Conservation (phyloP, 331 rosid genomes). For the Erythrophleum ivorense region DNA sequence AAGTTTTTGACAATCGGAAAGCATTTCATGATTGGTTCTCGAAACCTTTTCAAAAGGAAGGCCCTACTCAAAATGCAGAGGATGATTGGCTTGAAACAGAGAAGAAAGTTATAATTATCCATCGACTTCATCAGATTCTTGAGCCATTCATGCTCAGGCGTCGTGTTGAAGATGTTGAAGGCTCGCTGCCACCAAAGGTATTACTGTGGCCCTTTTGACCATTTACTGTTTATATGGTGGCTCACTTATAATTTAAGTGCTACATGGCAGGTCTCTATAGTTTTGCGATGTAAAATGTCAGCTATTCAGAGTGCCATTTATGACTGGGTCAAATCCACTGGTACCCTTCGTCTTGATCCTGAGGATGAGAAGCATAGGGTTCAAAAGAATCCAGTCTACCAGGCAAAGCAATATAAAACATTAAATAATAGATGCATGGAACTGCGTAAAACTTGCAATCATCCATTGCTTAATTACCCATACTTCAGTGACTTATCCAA, state of each 20-base stretch:
- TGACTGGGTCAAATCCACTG: conserved; percentile 97
- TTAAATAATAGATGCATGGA: conserved; percentile 98
- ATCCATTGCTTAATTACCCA: conserved; percentile 92
- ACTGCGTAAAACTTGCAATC: conserved; percentile 96
- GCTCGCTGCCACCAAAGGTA: conserved; percentile 94
- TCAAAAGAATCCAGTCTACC: conserved; percentile 76
- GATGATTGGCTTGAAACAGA: conserved; percentile 99
- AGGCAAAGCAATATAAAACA: conserved; percentile 78
- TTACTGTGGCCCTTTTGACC: conserved; percentile 31
- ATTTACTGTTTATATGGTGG: conserved; percentile 31
- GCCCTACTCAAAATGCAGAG: conserved; percentile 69
- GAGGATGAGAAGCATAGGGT: conserved; percentile 79
- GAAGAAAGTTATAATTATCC: conserved; percentile 92
- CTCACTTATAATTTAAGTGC: conserved; percentile 40
- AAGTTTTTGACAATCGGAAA: conserved; percentile 94
- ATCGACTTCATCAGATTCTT: conserved; percentile 97
- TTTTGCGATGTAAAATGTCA: conserved; percentile 90
- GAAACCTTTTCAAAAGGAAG: conserved; percentile 96
- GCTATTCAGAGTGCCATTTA: conserved; percentile 92
- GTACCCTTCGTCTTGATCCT: conserved; percentile 96
- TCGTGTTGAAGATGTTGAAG: conserved; percentile 99
- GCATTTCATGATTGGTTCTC: conserved; percentile 99
- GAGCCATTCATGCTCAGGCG: conserved; percentile 99
- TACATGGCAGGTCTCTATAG: conserved; percentile 82
- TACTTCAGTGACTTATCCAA: conserved; percentile 69